These are phyloP conservation scores for Aurantiochytrium sp. DNA, from an alignment of 108 stramenopile genomes.

Conservation along the genomic window DNA sequence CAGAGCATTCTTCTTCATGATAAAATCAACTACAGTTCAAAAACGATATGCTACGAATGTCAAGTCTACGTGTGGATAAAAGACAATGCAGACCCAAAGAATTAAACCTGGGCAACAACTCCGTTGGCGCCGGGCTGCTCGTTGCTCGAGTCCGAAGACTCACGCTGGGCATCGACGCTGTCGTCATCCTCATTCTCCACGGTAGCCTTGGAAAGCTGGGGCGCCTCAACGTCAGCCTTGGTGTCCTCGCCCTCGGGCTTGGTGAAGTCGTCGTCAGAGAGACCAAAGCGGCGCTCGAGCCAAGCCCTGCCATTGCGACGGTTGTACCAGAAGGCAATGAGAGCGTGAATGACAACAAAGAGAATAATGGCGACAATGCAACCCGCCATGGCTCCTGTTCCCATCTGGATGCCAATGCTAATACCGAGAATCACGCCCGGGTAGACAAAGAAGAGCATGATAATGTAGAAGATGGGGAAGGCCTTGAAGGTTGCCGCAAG, in stretches of 20 bases:
- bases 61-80: too few relatives aligned
- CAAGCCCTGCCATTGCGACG: slow-evolving; percentile 48
- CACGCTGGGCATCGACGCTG: background rate
- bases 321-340: slow-evolving; percentile 43
- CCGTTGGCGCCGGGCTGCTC: too few relatives aligned
- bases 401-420: slow-evolving; percentile 47
- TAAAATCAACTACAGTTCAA: too few relatives aligned
- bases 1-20: too few relatives aligned
- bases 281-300: slow-evolving; percentile 36
- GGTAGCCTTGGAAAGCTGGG: slow-evolving; percentile 48
- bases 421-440: slow-evolving; percentile 58
- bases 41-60: too few relatives aligned
- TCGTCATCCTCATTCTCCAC: slow-evolving; percentile 39
- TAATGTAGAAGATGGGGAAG: slow-evolving; percentile 65
- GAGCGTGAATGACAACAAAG: slow-evolving; percentile 29
- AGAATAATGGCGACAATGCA: slow-evolving; percentile 55
- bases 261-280: slow-evolving; percentile 28
- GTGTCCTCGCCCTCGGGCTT: slow-evolving; percentile 51
- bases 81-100: too few relatives aligned
- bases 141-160: too few relatives aligned
- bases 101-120: too few relatives aligned
- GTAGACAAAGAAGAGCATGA: slow-evolving; percentile 55
- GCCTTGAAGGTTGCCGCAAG: slow-evolving; percentile 49
- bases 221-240: slow-evolving; percentile 38
- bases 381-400: slow-evolving; percentile 54